phyloP scores from a whole-genome alignment of 805 yeast genomes.

The Wickerhamomyces strasburgensis region DNA sequence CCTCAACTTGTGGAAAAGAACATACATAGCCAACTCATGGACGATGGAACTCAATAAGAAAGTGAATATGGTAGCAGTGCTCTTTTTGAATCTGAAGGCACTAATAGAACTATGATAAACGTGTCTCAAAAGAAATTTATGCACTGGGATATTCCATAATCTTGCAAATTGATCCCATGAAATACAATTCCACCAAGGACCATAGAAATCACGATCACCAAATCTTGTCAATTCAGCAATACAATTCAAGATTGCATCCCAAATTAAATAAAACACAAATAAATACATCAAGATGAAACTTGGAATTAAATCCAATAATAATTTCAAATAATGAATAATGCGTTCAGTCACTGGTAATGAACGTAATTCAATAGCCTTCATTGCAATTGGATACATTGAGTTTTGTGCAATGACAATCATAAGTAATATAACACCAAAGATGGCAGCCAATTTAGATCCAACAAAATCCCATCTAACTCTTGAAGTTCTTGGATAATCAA shows the following conservation, averaged over 20 bases:
- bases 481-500: slow-evolving; percentile 74
- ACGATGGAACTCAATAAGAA: slow-evolving; percentile 74
- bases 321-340: slow-evolving; percentile 45
- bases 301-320: slow-evolving; percentile 71
- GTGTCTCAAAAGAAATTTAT: slow-evolving; percentile 81
- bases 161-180: slow-evolving; percentile 93
- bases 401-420: slow-evolving; percentile 80
- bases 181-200: slow-evolving; percentile 96
- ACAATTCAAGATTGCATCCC: slow-evolving; percentile 91
- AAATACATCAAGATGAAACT: slow-evolving; percentile 73
- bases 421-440: slow-evolving; percentile 78
- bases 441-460: slow-evolving; percentile 64
- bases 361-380: slow-evolving; percentile 52
- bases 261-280: slow-evolving; percentile 79
- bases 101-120: slow-evolving; percentile 90
- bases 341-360: slow-evolving; percentile 43
- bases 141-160: slow-evolving; percentile 94
- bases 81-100: slow-evolving; percentile 59
- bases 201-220: slow-evolving; percentile 90
- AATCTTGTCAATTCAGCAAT: slow-evolving; percentile 83
- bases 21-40: slow-evolving; percentile 92
- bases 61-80: slow-evolving; percentile 69
- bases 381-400: slow-evolving; percentile 67
- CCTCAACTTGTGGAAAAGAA: slow-evolving; percentile 71
- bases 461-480: slow-evolving; percentile 67